phyloP scores from a whole-genome alignment of 1,284 basidiomycete species.

The Malassezia equina region DNA sequence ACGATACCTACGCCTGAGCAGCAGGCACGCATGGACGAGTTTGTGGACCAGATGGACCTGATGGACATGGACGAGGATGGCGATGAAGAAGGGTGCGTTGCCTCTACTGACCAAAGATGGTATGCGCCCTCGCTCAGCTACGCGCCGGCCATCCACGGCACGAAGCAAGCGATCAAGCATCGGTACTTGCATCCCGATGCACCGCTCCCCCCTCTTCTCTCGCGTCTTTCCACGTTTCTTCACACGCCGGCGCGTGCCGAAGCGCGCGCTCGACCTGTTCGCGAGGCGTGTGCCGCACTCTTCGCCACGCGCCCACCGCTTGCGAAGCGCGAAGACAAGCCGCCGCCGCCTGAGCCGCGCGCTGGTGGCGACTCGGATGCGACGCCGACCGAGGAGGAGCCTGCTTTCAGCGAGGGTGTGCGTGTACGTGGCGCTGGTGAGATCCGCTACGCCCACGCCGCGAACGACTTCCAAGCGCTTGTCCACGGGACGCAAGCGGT shows the following conservation, averaged over 20 bases:
- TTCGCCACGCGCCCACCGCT: background rate
- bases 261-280: slow-evolving; percentile 51
- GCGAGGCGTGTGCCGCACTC: slow-evolving; percentile 14
- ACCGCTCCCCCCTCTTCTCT: slow-evolving; percentile 73
- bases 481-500: slow-evolving; percentile 23
- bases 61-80: slow-evolving; percentile 59
- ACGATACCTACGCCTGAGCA: slow-evolving; percentile 73
- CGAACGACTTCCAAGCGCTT: slow-evolving; percentile 18
- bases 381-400: slow-evolving; percentile 21
- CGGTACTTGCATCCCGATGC: slow-evolving; percentile 64
- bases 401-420: background rate
- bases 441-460: slow-evolving; percentile 17
- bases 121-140: slow-evolving; percentile 67
- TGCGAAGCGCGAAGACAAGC: no score
- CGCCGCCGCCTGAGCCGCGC: background rate
- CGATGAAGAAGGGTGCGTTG: slow-evolving; percentile 51
- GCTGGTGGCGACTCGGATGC: slow-evolving; percentile 16
- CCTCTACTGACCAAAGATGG: slow-evolving; percentile 58
- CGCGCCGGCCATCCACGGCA: slow-evolving; percentile 79
- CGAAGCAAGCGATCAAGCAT: slow-evolving; percentile 84
- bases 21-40: slow-evolving; percentile 67
- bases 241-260: slow-evolving; percentile 59
- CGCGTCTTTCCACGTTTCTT: slow-evolving; percentile 71
- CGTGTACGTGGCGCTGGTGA: slow-evolving; percentile 1
- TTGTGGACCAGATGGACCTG: slow-evolving; percentile 76